Evolutionary conservation across 2,329 filamentous ascomycete species (phyloP).

Genomic region (Fusarium keratoplasticum): DNA sequence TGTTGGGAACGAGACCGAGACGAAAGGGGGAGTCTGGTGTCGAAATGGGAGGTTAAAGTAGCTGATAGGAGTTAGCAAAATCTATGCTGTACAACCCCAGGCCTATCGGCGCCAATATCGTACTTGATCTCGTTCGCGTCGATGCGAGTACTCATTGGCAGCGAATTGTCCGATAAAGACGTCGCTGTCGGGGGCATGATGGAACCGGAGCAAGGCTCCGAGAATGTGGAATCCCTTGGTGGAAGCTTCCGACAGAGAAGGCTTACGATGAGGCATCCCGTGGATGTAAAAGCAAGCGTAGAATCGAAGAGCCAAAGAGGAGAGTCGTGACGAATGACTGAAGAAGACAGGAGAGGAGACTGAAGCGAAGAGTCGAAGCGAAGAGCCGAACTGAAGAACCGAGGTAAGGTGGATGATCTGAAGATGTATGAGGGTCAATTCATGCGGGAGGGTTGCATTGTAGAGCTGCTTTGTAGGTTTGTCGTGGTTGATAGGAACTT

Average conservation of each 20-base stretch:
- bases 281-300: not conserved
- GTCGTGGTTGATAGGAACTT: not conserved
- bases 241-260: not conserved
- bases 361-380: not conserved
- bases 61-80: too few relatives aligned
- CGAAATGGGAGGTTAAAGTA: slow-evolving; percentile 48
- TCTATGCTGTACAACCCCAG: too few relatives aligned
- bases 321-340: not conserved
- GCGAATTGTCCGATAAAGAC: slow-evolving; percentile 29
- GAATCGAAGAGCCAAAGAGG: not conserved
- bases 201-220: not conserved
- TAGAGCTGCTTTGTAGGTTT: not conserved
- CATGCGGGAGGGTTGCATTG: not conserved
- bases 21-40: slow-evolving; percentile 26
- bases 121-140: slow-evolving; percentile 43
- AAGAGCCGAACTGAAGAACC: not conserved
- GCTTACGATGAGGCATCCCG: not conserved
- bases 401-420: not conserved
- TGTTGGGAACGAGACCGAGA: slow-evolving; percentile 4
- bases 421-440: not conserved
- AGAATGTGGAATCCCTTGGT: not conserved
- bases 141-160: slow-evolving; percentile 2
- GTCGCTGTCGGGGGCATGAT: slow-evolving; percentile 32
- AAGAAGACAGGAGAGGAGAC: not conserved
- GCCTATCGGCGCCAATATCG: too few relatives aligned